Conservation (phyloP, 129 eudicot species). For the Logfia minima region DNA sequence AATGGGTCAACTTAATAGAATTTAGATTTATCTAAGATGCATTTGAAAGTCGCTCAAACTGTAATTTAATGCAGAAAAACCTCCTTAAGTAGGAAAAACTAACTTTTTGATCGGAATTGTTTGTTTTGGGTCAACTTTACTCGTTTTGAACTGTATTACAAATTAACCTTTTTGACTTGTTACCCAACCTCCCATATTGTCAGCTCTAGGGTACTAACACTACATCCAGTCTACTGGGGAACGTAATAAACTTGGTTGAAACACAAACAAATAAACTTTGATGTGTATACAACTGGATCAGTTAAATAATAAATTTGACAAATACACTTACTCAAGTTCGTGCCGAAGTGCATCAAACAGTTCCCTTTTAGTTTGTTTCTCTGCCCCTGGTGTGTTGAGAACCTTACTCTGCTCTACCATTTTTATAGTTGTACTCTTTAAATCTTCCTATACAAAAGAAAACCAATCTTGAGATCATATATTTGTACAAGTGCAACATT, state of each 20-base stretch:
- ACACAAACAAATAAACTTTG: neutral
- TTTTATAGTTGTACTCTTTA: conserved; percentile 78
- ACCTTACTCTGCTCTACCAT: conserved; percentile 99
- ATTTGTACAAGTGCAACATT: neutral
- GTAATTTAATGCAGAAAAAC: too few species aligned
- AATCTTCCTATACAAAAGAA: conserved; percentile 63
- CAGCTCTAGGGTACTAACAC: conserved; percentile 2
- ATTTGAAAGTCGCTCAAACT: too few species aligned
- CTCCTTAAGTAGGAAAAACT: too few species aligned
- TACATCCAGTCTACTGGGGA: neutral
- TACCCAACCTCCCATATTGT: neutral
- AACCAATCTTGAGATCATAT: neutral
- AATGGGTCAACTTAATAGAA: neutral
- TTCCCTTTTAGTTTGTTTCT: conserved; percentile 92
- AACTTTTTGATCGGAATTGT: neutral
- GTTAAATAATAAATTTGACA: neutral
- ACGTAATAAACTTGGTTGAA: neutral
- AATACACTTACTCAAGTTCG: conserved; percentile 81
- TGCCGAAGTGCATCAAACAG: conserved; percentile 92
- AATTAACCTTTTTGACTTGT: neutral
- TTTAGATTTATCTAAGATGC: neutral
- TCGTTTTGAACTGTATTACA: neutral
- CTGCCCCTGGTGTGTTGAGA: conserved; percentile 94
- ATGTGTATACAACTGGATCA: neutral
- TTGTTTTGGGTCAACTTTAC: neutral